Percentiles rank a stretch among this genome's conserved stretches.
Evolutionary conservation across 768 basidiomycete species (phyloP).

Genomic region (Chalciporus sphaerocephalus): DNA sequence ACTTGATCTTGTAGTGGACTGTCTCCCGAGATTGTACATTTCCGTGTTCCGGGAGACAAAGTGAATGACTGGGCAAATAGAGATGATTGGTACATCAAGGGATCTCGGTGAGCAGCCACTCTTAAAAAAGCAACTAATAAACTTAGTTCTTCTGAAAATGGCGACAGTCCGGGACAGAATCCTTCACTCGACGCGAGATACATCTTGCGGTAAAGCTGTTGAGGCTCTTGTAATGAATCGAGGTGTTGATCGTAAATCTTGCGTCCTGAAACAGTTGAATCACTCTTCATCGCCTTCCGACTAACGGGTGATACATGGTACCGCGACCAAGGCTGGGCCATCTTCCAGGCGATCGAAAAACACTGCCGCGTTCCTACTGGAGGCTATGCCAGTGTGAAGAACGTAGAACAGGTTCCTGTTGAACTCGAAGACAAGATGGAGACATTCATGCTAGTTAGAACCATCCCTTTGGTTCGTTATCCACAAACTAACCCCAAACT

Average conservation of each 20-base stretch:
- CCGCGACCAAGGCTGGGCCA: conserved; percentile 80
- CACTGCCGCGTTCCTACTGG: conserved; percentile 75
- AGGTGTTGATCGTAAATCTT: not conserved
- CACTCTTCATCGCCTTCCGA: conserved; percentile 88
- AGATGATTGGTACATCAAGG: conserved; percentile 91
- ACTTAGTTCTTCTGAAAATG: conserved; percentile 4
- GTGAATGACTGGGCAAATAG: conserved; percentile 38
- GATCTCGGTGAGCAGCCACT: conserved; percentile 46
- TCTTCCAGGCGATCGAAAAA: conserved; percentile 84
- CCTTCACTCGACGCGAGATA: conserved; percentile 81
- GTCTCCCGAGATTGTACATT: conserved; percentile 87
- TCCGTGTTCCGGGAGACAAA: conserved; percentile 59
- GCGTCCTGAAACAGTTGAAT: conserved; percentile 90
- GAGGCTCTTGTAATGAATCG: not conserved
- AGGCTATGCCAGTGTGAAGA: conserved; percentile 78
- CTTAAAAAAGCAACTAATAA: not conserved
- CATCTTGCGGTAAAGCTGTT: conserved; percentile 67
- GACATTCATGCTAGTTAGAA: conserved; percentile 85
- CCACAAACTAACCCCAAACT: not conserved
- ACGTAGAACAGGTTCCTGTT: conserved; percentile 75
- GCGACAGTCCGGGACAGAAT: conserved; percentile 20
- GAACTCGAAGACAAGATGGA: conserved; percentile 88
- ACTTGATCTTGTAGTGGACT: conserved; percentile 53
- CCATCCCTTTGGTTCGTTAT: not conserved
- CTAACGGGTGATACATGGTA: conserved; percentile 80